A percentile compares a stretch with the other conserved stretches of the same genome.
Conservation (phyloP, 148 eudicot species). For the Selenicereus undatus region DNA sequence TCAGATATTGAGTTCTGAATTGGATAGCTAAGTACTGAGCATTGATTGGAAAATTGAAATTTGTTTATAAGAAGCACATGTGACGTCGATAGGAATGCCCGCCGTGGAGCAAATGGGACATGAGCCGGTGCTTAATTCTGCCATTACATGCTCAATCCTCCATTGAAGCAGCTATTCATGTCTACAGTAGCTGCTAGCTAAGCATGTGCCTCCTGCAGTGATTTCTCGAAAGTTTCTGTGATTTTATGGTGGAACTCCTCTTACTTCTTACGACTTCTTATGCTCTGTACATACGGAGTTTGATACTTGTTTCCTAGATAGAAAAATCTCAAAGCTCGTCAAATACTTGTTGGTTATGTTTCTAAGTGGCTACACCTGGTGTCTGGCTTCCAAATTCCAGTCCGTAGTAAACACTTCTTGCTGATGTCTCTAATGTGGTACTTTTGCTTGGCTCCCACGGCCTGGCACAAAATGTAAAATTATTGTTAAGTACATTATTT, state of each 20-base stretch:
- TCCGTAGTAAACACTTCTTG: not conserved
- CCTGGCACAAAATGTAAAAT: not conserved
- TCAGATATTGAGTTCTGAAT: not conserved
- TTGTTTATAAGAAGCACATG: too few species aligned
- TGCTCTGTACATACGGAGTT: not conserved
- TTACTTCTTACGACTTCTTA: not conserved
- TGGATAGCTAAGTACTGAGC: not conserved
- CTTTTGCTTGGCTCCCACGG: not conserved
- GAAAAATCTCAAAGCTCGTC: slow-evolving; percentile 8
- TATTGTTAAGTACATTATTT: not conserved
- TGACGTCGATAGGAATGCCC: not conserved
- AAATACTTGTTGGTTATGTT: not conserved
- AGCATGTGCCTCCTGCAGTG: not conserved
- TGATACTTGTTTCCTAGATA: not conserved
- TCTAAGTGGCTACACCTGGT: not conserved
- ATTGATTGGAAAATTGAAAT: not conserved
- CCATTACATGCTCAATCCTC: not conserved
- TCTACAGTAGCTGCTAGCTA: not conserved
- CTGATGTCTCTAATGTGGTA: not conserved
- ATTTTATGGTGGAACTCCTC: not conserved
- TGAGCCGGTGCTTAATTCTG: not conserved
- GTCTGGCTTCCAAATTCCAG: not conserved
- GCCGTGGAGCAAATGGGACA: not conserved
- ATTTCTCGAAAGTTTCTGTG: slow-evolving; percentile 1
- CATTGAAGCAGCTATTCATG: not conserved